Base-by-base conservation (phyloP, 106 monocot genomes). In the Ottelia alismoides region DNA sequence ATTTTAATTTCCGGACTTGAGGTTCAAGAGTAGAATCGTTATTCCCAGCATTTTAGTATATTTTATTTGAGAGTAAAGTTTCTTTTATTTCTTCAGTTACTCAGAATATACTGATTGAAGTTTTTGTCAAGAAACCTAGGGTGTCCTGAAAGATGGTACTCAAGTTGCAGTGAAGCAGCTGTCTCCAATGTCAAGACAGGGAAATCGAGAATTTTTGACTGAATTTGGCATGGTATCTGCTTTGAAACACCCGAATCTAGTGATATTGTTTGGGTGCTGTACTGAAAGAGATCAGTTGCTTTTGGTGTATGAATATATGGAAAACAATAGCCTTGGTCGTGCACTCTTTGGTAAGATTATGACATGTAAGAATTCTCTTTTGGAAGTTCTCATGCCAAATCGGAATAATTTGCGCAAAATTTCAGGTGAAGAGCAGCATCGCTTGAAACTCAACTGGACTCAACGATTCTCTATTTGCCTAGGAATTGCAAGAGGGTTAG, bases 241-340 rank as follows among this genome's bases (percentile, higher is more conserved):
- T n/a, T n/a, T n/a, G n/a, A n/a, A n/a, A n/a, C n/a, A n/a, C n/a
- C n/a, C n/a, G n/a, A n/a, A n/a, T n/a, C n/a, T n/a, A n/a, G n/a
- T n/a, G n/a, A n/a, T n/a, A n/a, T n/a, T n/a, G n/a, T n/a, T n/a
- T n/a, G n/a, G n/a, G n/a, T n/a, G n/a, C n/a, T n/a, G n/a, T n/a
- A n/a, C n/a, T n/a, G n/a, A n/a, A n/a, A n/a, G n/a, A n/a, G n/a
- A n/a, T n/a, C n/a, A n/a, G n/a, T n/a, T n/a, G n/a, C n/a, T n/a
- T n/a, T n/a, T n/a, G n/a, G n/a, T n/a, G n/a, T n/a, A n/a, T n/a
- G n/a, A n/a, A n/a, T n/a, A n/a, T n/a, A n/a, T n/a, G n/a, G n/a
- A n/a, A n/a, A n/a, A n/a, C n/a, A n/a, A n/a, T n/a, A 57, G 56
- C 30, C 56, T 57, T 35, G 56, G 56, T 35, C 56, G 56, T 35